A percentile compares a stretch with the other conserved stretches of the same genome.
These are phyloP conservation scores for Penicillium steckii DNA, from an alignment of 495 filamentous ascomycete genomes.

Conservation along the genomic window DNA sequence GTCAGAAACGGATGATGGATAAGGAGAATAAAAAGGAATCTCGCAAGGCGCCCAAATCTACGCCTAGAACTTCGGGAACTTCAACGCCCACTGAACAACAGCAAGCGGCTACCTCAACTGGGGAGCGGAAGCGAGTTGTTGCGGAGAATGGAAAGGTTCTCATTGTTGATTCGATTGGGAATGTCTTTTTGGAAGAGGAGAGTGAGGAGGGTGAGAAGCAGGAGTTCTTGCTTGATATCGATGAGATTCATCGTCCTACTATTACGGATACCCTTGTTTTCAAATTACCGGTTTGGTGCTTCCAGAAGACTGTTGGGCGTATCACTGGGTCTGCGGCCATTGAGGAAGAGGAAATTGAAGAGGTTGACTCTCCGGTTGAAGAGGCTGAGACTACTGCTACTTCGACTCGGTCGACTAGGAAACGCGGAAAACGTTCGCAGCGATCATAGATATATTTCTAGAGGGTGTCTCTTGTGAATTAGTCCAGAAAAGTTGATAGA, in stretches of 20 bases:
- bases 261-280: constrained; percentile 68
- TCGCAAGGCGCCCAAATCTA: constrained; percentile 19
- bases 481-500: not conserved
- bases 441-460: constrained; percentile 26
- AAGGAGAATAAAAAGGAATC: constrained; percentile 69
- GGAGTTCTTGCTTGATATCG: constrained; percentile 80
- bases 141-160: constrained; percentile 94
- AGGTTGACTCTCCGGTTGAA: constrained; percentile 8
- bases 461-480: not conserved
- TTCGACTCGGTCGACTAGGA: constrained; percentile 25
- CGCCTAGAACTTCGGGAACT: constrained; percentile 42
- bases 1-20: constrained; percentile 84
- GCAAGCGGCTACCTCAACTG: constrained; percentile 53
- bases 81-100: constrained; percentile 44
- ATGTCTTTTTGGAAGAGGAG: constrained; percentile 89
- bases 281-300: constrained; percentile 66
- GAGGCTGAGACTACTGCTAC: constrained; percentile 30
- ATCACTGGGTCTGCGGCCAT: constrained; percentile 36
- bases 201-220: constrained; percentile 78
- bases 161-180: constrained; percentile 86
- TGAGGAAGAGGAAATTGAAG: constrained; percentile 9
- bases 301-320: constrained; percentile 54
- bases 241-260: constrained; percentile 64
- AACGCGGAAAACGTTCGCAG: constrained; percentile 36
- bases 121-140: constrained; percentile 76